Evolutionary conservation across 1,284 basidiomycete species (phyloP).

Genomic region (Tilletiaria anomala): DNA sequence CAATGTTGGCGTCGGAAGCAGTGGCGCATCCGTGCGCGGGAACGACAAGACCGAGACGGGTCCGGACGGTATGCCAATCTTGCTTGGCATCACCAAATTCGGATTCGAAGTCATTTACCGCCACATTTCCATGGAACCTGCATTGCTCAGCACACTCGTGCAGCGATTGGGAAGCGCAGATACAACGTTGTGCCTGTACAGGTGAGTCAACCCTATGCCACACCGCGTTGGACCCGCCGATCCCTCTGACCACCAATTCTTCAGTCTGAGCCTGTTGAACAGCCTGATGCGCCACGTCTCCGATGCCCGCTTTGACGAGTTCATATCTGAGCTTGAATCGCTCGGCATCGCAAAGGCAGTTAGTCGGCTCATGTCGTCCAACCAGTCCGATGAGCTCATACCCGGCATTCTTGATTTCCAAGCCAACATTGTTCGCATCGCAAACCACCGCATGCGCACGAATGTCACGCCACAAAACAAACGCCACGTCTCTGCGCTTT

Average conservation of each 20-base stretch:
- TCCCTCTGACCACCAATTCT: too few relatives aligned
- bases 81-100: constrained; percentile 16
- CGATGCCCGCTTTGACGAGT: constrained; percentile 61
- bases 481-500: constrained; percentile 26
- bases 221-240: too few relatives aligned
- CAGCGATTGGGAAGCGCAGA: constrained; percentile 33
- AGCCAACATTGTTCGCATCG: constrained; percentile 66
- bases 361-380: constrained; percentile 53
- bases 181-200: constrained; percentile 30
- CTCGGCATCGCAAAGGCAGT: constrained; percentile 62
- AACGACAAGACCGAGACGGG: background rate
- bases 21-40: background rate
- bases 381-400: constrained; percentile 67
- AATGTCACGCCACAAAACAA: constrained; percentile 45
- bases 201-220: too few relatives aligned
- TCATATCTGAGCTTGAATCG: constrained; percentile 60
- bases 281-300: constrained; percentile 63
- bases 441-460: constrained; percentile 63
- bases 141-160: constrained; percentile 30
- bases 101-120: constrained; percentile 33
- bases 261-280: constrained; percentile 52
- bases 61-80: background rate
- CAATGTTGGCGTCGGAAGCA: too few relatives aligned
- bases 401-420: constrained; percentile 83
- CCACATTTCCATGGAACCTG: constrained; percentile 19